Conservation (phyloP, 139 green algal species). For the Closterium sp. region DNA sequence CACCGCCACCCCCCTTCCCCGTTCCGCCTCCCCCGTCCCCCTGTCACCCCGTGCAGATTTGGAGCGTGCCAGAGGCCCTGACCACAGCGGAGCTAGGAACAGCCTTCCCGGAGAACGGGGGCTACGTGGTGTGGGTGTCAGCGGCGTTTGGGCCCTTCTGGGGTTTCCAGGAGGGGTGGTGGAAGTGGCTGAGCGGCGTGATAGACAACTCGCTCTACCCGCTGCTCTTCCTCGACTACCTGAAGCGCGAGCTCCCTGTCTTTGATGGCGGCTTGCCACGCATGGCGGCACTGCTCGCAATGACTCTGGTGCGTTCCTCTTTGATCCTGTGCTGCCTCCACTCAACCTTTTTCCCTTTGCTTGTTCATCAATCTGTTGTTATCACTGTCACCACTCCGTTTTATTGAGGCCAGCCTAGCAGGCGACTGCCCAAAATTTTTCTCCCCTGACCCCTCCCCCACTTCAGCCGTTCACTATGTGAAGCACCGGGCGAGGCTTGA, state of each 20-base stretch:
- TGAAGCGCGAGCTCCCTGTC: constrained; percentile 57
- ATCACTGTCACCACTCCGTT: too few relatives aligned
- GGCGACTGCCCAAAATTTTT: too few relatives aligned
- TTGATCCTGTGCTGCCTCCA: too few relatives aligned
- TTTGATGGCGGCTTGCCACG: constrained; percentile 9
- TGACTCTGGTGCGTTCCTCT: constrained; percentile 10
- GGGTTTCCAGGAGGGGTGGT: constrained; percentile 94
- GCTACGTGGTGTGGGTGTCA: constrained; percentile 94
- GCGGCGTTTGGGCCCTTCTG: constrained; percentile 94
- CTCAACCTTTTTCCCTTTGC: too few relatives aligned
- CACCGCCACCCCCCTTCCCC: too few relatives aligned
- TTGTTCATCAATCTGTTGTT: too few relatives aligned
- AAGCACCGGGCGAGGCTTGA: too few relatives aligned
- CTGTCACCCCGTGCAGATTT: too few relatives aligned
- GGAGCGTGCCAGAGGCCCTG: constrained; percentile 88
- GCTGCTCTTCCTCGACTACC: constrained; percentile 84
- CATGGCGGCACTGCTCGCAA: constrained; percentile 16
- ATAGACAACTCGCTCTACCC: constrained; percentile 95
- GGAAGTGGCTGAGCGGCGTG: constrained; percentile 87
- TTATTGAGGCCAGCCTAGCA: too few relatives aligned
- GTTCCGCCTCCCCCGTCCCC: too few relatives aligned
- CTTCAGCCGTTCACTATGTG: too few relatives aligned
- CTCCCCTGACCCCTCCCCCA: too few relatives aligned
- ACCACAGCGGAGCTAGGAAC: constrained; percentile 90
- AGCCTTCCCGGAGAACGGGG: constrained; percentile 92